phyloP scores from a whole-genome alignment of 345 rosid genomes.

The Pistacia vera region DNA sequence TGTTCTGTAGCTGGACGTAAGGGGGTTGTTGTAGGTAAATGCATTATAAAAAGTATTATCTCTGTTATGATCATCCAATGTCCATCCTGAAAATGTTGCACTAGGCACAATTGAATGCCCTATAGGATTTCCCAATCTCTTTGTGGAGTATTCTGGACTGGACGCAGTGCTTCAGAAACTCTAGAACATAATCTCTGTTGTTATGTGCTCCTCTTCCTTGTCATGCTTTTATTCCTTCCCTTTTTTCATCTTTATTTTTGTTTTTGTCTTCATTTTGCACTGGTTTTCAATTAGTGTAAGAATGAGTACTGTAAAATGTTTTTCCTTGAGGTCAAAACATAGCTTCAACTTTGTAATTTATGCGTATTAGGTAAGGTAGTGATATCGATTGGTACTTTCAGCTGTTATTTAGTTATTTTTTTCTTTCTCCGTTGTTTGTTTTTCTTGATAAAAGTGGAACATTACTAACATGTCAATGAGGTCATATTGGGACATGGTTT shows the following conservation, averaged over 20 bases:
- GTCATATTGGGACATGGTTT: neutral
- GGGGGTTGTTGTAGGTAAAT: neutral
- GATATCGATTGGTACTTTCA: neutral
- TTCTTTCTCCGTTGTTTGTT: neutral
- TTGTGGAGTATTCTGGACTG: too few species aligned
- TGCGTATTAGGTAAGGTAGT: neutral
- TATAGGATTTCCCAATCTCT: too few species aligned
- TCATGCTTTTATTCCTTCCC: neutral
- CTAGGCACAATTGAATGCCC: neutral
- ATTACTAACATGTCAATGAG: neutral
- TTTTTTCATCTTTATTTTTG: constrained; percentile 16
- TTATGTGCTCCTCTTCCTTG: neutral
- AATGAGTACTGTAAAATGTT: neutral
- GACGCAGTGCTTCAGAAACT: too few species aligned
- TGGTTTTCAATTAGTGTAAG: neutral
- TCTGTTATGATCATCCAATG: neutral
- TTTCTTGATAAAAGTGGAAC: constrained; percentile 1
- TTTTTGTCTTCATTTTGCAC: constrained; percentile 11
- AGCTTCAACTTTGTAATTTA: neutral
- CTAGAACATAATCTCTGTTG: too few species aligned
- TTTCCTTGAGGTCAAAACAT: neutral
- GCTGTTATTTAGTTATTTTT: neutral
- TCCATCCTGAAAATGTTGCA: neutral
- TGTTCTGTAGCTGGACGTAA: neutral
- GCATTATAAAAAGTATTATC: neutral